A percentile compares a stretch with the other conserved stretches of the same genome.
phyloP scores from a whole-genome alignment of 2,329 filamentous ascomycete genomes.

The Leptographium lundbergii region DNA sequence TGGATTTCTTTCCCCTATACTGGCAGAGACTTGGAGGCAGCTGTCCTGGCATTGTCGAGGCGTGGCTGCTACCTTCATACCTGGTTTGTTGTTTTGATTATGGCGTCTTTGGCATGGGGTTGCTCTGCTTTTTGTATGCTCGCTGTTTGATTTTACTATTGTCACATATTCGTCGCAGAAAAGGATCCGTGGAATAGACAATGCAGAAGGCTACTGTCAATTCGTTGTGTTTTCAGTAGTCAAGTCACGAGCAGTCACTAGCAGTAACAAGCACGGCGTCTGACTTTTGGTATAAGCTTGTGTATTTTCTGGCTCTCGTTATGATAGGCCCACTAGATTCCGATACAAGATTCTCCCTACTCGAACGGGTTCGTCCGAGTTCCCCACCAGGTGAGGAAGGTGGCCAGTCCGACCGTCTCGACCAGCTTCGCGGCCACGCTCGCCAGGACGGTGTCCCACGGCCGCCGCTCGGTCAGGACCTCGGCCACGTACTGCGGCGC shows the following conservation, averaged over 20 bases:
- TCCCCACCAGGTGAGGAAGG: conserved; percentile 97
- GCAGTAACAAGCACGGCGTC: no score
- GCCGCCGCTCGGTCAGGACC: conserved; percentile 81
- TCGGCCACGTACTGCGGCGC: conserved; percentile 84
- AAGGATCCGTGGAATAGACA: background rate
- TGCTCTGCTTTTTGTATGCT: background rate
- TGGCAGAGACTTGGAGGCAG: background rate
- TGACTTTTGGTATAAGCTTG: background rate
- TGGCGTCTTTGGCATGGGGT: background rate
- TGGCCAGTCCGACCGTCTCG: conserved; percentile 82
- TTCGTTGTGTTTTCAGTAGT: no score
- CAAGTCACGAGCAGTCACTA: no score
- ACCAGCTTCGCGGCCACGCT: conserved; percentile 73
- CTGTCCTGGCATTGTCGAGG: background rate
- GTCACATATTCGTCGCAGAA: background rate
- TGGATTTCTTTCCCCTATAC: background rate
- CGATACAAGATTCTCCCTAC: conserved; percentile 29
- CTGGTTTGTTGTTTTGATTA: background rate
- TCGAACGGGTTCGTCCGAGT: conserved; percentile 88
- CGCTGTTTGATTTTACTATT: background rate
- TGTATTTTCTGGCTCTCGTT: background rate
- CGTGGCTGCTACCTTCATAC: background rate
- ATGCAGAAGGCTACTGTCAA: background rate
- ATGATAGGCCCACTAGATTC: background rate
- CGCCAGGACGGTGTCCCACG: conserved; percentile 79